phyloP scores from a whole-genome alignment of 1,139 yeast species.

The Magnusiomyces fungicola region DNA sequence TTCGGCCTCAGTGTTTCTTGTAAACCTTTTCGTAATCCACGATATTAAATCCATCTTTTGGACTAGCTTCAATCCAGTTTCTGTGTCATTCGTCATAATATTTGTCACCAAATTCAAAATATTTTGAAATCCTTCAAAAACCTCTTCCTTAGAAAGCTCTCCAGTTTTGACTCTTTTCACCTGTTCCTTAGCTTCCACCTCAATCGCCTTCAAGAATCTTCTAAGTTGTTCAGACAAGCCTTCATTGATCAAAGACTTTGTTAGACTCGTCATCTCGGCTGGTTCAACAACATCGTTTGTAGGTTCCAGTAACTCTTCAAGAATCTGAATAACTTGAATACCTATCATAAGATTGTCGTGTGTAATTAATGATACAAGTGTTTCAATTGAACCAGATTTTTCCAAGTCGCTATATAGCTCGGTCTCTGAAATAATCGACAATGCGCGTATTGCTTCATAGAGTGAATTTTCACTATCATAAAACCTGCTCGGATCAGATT shows the following conservation, averaged over 20 bases:
- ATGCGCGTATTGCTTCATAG: constrained; percentile 27
- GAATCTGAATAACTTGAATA: constrained; percentile 22
- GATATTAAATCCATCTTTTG: neutral
- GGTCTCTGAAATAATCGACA: constrained; percentile 29
- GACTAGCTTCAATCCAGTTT: neutral
- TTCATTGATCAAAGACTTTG: neutral
- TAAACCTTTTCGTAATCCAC: constrained; percentile 1
- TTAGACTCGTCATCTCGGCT: constrained; percentile 4
- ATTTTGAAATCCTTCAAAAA: constrained; percentile 2
- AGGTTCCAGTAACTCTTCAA: constrained; percentile 26
- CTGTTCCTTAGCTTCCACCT: neutral
- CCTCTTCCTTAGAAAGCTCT: neutral
- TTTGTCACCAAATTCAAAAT: neutral
- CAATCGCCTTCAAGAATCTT: neutral
- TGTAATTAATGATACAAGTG: constrained; percentile 23
- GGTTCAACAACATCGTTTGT: constrained; percentile 17
- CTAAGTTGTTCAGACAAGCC: neutral
- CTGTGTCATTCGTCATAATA: neutral
- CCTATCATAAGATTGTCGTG: constrained; percentile 35
- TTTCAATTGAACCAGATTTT: constrained; percentile 18
- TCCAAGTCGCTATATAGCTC: constrained; percentile 23
- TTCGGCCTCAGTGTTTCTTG: neutral
- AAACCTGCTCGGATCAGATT: constrained; percentile 29
- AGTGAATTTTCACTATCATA: constrained; percentile 29
- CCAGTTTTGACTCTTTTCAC: neutral